These are phyloP conservation scores for Posidonia australis DNA, from an alignment of 106 monocot genomes.

Conservation along the genomic window DNA sequence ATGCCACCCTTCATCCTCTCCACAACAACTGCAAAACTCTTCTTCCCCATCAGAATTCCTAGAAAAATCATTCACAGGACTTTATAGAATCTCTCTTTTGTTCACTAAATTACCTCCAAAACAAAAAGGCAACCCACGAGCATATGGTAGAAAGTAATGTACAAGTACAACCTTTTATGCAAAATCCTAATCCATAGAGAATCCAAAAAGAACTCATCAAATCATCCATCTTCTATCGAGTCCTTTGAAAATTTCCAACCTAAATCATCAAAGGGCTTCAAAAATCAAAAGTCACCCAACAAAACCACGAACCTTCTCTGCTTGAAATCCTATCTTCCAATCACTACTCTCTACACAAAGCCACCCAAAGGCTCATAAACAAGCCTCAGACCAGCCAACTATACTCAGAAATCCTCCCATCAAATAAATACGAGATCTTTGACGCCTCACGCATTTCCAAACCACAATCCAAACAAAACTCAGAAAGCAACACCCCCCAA, in stretches of 20 bases:
- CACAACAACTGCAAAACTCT: slow-evolving; percentile 69
- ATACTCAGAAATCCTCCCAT: no score
- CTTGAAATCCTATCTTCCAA: no score
- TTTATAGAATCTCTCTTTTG: background rate
- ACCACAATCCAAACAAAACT: background rate
- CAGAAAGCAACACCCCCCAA: background rate
- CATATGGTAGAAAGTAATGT: background rate
- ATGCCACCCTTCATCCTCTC: slow-evolving; percentile 72
- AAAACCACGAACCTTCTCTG: no score
- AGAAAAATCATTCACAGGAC: slow-evolving; percentile 13
- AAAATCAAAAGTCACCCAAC: background rate
- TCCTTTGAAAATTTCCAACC: background rate
- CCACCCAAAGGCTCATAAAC: no score
- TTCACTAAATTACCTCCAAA: background rate
- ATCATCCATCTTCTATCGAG: no score
- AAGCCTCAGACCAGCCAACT: no score
- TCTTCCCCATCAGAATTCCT: slow-evolving; percentile 43
- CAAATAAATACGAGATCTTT: background rate
- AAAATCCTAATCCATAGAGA: background rate
- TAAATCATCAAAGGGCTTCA: no score
- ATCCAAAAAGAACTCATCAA: background rate
- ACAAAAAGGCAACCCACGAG: no score
- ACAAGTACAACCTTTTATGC: background rate
- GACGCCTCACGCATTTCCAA: background rate
- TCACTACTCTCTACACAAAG: no score